Percentiles rank a stretch among this genome's conserved stretches.
phyloP scores from a whole-genome alignment of 2,329 filamentous ascomycete genomes.

The Aspergillus hortae region DNA sequence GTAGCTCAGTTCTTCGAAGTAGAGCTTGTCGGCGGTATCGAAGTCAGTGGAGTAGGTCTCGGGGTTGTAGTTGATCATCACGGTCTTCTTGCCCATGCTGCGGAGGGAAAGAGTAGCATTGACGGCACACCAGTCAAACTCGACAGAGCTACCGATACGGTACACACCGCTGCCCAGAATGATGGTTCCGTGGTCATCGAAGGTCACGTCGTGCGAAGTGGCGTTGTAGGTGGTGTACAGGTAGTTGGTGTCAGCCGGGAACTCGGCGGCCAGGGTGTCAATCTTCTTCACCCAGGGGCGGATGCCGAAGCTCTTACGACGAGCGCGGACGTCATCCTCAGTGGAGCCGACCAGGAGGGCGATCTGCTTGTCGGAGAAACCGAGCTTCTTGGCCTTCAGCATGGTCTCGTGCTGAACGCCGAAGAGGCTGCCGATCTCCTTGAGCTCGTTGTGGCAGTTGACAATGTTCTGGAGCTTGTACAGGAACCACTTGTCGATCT shows the following conservation, averaged over 20 bases:
- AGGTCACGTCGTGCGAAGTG: slow-evolving; percentile 85
- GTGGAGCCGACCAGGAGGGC: slow-evolving; percentile 77
- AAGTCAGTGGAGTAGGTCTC: slow-evolving; percentile 82
- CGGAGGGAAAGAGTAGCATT: slow-evolving; percentile 80
- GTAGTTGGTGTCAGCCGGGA: slow-evolving; percentile 92
- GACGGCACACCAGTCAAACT: slow-evolving; percentile 98
- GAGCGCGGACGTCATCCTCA: slow-evolving; percentile 85
- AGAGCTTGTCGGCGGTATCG: slow-evolving; percentile 84
- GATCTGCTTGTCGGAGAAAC: slow-evolving; percentile 96
- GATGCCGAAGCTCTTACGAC: slow-evolving; percentile 81
- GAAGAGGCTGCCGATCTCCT: slow-evolving; percentile 76
- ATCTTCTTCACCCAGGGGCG: slow-evolving; percentile 97
- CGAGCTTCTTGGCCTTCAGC: slow-evolving; percentile 91
- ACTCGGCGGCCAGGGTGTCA: slow-evolving; percentile 94
- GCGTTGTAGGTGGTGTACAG: slow-evolving; percentile 98
- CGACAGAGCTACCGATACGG: slow-evolving; percentile 93
- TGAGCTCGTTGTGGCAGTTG: slow-evolving; percentile 79
- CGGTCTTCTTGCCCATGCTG: slow-evolving; percentile 89
- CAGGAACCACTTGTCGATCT: slow-evolving; percentile 99
- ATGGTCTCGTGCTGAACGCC: slow-evolving; percentile 85
- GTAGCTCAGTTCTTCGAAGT: slow-evolving; percentile 95
- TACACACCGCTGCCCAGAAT: slow-evolving; percentile 95
- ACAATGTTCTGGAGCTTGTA: slow-evolving; percentile 98
- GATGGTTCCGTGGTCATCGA: slow-evolving; percentile 86
- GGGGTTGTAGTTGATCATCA: slow-evolving; percentile 93